Evolutionary conservation across 2,329 filamentous ascomycete species (phyloP).

Genomic region (Colletotrichum sp.): DNA sequence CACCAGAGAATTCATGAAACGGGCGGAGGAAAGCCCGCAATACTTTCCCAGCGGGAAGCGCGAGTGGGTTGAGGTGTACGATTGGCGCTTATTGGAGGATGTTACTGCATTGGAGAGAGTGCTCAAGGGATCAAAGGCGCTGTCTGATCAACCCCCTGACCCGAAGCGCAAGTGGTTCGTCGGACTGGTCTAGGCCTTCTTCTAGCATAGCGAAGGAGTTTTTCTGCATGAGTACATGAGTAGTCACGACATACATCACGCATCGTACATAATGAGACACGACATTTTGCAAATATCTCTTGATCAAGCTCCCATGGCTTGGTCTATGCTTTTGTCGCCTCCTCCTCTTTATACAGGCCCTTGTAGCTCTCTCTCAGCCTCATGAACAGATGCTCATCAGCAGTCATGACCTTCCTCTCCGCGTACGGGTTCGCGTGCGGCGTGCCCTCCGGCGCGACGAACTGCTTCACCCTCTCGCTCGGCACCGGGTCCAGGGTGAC

Average conservation of each 20-base stretch:
- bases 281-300: neutral
- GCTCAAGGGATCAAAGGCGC: neutral
- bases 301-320: neutral
- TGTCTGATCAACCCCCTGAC: slow-evolving; percentile 24
- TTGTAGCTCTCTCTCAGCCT: slow-evolving; percentile 65
- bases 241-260: neutral
- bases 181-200: slow-evolving; percentile 38
- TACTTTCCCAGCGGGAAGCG: slow-evolving; percentile 30
- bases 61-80: slow-evolving; percentile 47
- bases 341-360: slow-evolving; percentile 54
- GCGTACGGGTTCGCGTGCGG: slow-evolving; percentile 51
- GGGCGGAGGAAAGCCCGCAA: slow-evolving; percentile 34
- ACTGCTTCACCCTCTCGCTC: slow-evolving; percentile 58
- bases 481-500: slow-evolving; percentile 63
- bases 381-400: slow-evolving; percentile 67
- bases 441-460: slow-evolving; percentile 35
- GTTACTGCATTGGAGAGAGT: slow-evolving; percentile 43
- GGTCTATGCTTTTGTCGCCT: neutral
- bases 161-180: slow-evolving; percentile 52
- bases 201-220: neutral
- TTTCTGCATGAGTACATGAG: neutral
- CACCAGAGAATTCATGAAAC: slow-evolving; percentile 36
- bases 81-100: slow-evolving; percentile 51
- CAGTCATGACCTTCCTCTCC: slow-evolving; percentile 63
- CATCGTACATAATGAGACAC: neutral